A percentile compares a stretch with the other conserved stretches of the same genome.
Evolutionary conservation across 148 eudicot species (phyloP).

Genomic region (Talinum fruticosum): DNA sequence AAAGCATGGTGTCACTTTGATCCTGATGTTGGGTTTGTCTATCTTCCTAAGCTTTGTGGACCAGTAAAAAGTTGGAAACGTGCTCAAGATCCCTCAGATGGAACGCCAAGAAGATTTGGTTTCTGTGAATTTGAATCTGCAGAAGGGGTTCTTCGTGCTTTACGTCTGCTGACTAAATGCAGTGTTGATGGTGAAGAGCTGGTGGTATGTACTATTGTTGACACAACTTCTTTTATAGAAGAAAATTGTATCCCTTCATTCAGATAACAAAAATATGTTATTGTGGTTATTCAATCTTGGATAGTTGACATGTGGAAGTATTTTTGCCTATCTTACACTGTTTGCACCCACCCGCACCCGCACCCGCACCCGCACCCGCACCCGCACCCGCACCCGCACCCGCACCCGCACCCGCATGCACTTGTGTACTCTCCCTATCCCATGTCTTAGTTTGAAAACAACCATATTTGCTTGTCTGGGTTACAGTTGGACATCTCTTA

Average conservation of each 20-base stretch:
- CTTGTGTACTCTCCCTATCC: neutral
- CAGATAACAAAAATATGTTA: neutral
- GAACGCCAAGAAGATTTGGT: conserved; percentile 72
- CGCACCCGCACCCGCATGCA: no score
- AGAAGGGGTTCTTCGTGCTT: conserved; percentile 92
- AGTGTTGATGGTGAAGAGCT: conserved; percentile 90
- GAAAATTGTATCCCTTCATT: neutral
- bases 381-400: no score
- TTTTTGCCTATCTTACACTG: neutral
- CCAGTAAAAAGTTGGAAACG: conserved; percentile 97
- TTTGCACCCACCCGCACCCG: no score
- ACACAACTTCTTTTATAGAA: neutral
- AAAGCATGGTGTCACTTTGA: neutral
- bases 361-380: no score
- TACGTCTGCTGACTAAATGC: conserved; percentile 75
- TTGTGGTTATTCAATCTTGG: neutral
- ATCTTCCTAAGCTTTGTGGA: conserved; percentile 74
- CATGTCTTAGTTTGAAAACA: neutral
- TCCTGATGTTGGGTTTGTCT: conserved; percentile 21
- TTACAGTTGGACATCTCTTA: neutral
- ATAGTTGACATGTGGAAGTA: no score
- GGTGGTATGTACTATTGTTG: conserved; percentile 43
- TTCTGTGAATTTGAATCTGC: conserved; percentile 94
- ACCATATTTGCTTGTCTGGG: neutral
- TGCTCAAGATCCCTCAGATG: conserved; percentile 78